A percentile compares a stretch with the other conserved stretches of the same genome.
Conservation (phyloP, 2,329 filamentous ascomycete species). For the Lecanicillium sp. region DNA sequence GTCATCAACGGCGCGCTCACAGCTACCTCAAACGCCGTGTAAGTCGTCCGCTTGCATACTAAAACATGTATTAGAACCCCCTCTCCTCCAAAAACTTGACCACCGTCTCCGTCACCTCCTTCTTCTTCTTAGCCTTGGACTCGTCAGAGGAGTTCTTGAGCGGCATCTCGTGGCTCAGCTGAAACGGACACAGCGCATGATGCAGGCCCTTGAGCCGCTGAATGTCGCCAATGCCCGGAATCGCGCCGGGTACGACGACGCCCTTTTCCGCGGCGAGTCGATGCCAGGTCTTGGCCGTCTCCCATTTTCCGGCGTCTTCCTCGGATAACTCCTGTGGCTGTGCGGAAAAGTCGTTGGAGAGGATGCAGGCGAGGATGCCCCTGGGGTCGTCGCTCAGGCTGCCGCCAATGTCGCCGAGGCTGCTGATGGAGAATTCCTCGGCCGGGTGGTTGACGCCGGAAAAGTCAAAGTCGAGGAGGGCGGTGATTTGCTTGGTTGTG, state of each 20-base stretch:
- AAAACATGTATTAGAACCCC: too few species aligned
- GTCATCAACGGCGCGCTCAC: too few species aligned
- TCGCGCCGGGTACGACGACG: not conserved
- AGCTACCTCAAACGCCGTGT: too few species aligned
- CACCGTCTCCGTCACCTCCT: too few species aligned
- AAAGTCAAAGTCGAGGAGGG: slow-evolving; percentile 21
- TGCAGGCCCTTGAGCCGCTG: not conserved
- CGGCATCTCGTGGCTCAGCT: too few species aligned
- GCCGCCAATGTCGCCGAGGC: slow-evolving; percentile 4
- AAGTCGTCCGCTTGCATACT: too few species aligned
- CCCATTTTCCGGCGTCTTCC: not conserved
- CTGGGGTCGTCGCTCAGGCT: not conserved
- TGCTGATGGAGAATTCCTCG: slow-evolving; percentile 16
- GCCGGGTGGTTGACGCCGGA: slow-evolving; percentile 15
- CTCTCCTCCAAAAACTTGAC: too few species aligned
- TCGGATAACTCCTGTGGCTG: not conserved
- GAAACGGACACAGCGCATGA: too few species aligned
- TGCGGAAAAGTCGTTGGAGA: slow-evolving; percentile 1
- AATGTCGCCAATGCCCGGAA: slow-evolving; percentile 1
- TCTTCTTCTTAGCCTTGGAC: too few species aligned
- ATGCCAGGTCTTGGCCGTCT: slow-evolving; percentile 3
- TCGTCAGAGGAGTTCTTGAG: too few species aligned
- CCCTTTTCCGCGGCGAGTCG: not conserved
- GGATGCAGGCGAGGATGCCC: not conserved
- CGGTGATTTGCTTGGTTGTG: slow-evolving; percentile 13